These are phyloP conservation scores for Vachellia pachyceras DNA, from an alignment of 306 rosid species.

Conservation along the genomic window DNA sequence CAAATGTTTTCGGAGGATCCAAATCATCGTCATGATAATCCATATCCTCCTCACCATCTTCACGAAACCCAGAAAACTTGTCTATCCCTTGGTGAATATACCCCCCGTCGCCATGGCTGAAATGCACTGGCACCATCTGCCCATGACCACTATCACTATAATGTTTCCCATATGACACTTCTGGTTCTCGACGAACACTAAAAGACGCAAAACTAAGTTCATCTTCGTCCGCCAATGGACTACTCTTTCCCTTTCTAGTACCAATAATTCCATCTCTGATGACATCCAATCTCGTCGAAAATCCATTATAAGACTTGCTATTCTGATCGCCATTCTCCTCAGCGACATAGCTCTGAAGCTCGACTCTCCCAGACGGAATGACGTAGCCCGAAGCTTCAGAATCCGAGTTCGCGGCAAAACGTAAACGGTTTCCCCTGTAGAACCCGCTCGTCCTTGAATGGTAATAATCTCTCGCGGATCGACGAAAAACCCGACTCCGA, in stretches of 20 bases:
- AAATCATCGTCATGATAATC: constrained; percentile 56
- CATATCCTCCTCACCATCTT: constrained; percentile 54
- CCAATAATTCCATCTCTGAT: constrained; percentile 32
- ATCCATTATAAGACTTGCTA: constrained; percentile 27
- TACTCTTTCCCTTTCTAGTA: constrained; percentile 19
- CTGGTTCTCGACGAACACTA: constrained; percentile 7
- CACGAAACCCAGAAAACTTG: constrained; percentile 38
- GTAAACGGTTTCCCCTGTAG: constrained; percentile 1
- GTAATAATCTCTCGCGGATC: constrained; percentile 71
- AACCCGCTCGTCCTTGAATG: constrained; percentile 56
- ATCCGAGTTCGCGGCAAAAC: constrained; percentile 14
- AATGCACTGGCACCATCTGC: background rate
- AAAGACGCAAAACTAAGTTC: constrained; percentile 49
- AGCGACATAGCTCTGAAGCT: constrained; percentile 75
- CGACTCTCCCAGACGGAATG: constrained; percentile 57
- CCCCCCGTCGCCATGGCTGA: background rate
- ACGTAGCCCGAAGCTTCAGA: constrained; percentile 40
- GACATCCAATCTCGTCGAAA: constrained; percentile 43
- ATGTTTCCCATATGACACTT: background rate
- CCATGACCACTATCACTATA: background rate
- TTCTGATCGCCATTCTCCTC: constrained; percentile 46
- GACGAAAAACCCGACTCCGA: constrained; percentile 44
- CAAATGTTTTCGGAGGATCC: constrained; percentile 54
- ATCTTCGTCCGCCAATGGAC: constrained; percentile 67
- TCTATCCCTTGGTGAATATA: constrained; percentile 12